These are phyloP conservation scores for Butyriboletus loyo DNA, from an alignment of 768 basidiomycete species.

Conservation along the genomic window DNA sequence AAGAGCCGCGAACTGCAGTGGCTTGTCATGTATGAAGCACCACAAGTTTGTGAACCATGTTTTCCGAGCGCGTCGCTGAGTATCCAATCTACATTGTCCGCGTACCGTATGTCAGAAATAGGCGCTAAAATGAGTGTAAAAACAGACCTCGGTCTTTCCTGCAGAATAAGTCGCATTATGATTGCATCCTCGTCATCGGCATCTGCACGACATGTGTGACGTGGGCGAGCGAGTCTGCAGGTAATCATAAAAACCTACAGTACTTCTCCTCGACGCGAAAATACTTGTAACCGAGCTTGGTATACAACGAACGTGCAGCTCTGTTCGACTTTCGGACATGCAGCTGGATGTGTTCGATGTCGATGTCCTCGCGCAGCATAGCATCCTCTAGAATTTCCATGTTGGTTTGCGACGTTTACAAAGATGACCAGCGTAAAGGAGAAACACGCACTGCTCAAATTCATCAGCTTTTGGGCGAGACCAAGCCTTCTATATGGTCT, in stretches of 20 bases:
- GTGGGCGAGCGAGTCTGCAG: not conserved
- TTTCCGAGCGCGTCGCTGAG: constrained; percentile 1
- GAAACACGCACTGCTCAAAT: constrained; percentile 21
- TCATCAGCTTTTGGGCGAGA: constrained; percentile 27
- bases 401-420: not conserved
- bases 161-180: constrained; percentile 21
- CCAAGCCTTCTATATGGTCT: constrained; percentile 30
- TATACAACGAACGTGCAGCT: constrained; percentile 22
- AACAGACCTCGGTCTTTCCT: constrained; percentile 12
- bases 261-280: constrained; percentile 18
- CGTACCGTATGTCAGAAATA: not conserved
- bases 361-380: constrained; percentile 17
- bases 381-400: constrained; percentile 19
- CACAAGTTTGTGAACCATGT: constrained; percentile 15
- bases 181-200: constrained; percentile 26
- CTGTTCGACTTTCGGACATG: constrained; percentile 31
- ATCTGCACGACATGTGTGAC: constrained; percentile 14
- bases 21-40: constrained; percentile 12
- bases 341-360: constrained; percentile 23
- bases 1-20: constrained; percentile 3
- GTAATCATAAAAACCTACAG: constrained; percentile 19
- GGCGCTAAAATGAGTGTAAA: not conserved
- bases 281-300: constrained; percentile 23
- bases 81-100: constrained; percentile 1
- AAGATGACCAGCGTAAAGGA: not conserved